Evolutionary conservation across 2,329 filamentous ascomycete genomes (phyloP).

Genomic region (Aspergillus sp.): DNA sequence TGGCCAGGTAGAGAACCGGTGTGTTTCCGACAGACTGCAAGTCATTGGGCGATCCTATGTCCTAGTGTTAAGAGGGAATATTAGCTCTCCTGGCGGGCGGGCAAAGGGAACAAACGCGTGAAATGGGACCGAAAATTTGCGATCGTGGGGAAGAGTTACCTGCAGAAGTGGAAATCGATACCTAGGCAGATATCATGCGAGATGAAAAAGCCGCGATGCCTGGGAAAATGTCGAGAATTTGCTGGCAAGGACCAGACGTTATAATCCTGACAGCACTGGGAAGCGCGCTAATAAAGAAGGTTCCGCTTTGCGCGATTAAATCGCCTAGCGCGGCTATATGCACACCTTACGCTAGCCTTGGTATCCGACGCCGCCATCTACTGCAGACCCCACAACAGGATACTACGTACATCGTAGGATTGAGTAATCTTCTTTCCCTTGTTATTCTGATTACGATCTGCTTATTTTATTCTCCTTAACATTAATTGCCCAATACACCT

Average conservation of each 20-base stretch:
- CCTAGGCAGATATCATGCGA: conserved; percentile 14
- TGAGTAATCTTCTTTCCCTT: background rate
- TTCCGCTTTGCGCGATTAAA: conserved; percentile 7
- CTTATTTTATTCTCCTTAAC: background rate
- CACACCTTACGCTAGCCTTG: conserved; percentile 6
- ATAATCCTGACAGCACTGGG: background rate
- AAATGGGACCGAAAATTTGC: background rate
- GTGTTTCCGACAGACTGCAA: conserved; percentile 28
- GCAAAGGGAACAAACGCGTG: background rate
- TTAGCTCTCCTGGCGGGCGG: conserved; percentile 10
- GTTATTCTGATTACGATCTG: background rate
- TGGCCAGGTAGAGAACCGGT: conserved; percentile 27
- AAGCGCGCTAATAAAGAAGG: background rate
- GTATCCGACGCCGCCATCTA: background rate
- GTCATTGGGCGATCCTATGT: conserved; percentile 29
- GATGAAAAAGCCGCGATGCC: conserved; percentile 8
- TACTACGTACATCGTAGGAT: background rate
- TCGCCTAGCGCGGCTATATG: conserved; percentile 14
- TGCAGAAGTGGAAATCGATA: conserved; percentile 6
- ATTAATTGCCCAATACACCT: background rate
- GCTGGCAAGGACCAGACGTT: conserved; percentile 10
- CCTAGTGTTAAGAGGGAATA: background rate
- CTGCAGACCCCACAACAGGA: background rate
- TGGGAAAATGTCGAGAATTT: conserved; percentile 3
- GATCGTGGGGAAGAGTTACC: conserved; percentile 6